Percentiles rank a stretch among this genome's conserved stretches.
Conservation (phyloP, 2,329 filamentous ascomycete genomes). For the Penicillium brasilianum region DNA sequence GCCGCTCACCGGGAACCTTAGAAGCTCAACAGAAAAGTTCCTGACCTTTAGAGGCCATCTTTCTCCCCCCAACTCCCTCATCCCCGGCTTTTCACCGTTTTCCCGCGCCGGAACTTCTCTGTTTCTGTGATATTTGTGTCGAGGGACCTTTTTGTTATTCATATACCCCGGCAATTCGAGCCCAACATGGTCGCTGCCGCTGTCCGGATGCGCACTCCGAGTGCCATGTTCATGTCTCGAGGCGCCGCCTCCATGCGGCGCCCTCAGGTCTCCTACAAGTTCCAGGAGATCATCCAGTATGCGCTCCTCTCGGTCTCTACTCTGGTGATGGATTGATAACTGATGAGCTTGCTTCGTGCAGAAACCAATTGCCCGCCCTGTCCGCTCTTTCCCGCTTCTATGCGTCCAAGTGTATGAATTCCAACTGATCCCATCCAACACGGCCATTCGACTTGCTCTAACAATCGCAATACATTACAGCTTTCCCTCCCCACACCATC, state of each 20-base stretch:
- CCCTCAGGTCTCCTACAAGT: constrained; percentile 50
- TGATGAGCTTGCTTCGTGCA: constrained; percentile 32
- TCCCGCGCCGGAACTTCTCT: constrained; percentile 24
- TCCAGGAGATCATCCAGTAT: constrained; percentile 51
- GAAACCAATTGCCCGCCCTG: constrained; percentile 57
- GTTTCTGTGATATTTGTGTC: constrained; percentile 26
- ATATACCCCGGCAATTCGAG: constrained; percentile 34
- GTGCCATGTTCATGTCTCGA: constrained; percentile 50
- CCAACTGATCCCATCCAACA: constrained; percentile 19
- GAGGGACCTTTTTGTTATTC: constrained; percentile 30
- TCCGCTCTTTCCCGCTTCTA: constrained; percentile 69
- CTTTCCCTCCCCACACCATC: constrained; percentile 91
- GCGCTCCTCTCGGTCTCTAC: constrained; percentile 17
- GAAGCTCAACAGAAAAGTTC: constrained; percentile 51
- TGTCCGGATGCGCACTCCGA: constrained; percentile 52
- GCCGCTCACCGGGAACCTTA: constrained; percentile 43
- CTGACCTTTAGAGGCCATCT: constrained; percentile 34
- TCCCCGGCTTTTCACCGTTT: constrained; percentile 31
- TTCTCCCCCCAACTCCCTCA: constrained; percentile 37
- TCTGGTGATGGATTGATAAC: constrained; percentile 16
- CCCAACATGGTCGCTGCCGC: constrained; percentile 61
- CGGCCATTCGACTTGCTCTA: constrained; percentile 13
- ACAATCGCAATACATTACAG: constrained; percentile 55
- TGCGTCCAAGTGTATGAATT: constrained; percentile 67
- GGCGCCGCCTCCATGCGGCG: constrained; percentile 52